Evolutionary conservation across 352 stramenopile genomes (phyloP).

Genomic region (Pilasporangium apinafurcum): DNA sequence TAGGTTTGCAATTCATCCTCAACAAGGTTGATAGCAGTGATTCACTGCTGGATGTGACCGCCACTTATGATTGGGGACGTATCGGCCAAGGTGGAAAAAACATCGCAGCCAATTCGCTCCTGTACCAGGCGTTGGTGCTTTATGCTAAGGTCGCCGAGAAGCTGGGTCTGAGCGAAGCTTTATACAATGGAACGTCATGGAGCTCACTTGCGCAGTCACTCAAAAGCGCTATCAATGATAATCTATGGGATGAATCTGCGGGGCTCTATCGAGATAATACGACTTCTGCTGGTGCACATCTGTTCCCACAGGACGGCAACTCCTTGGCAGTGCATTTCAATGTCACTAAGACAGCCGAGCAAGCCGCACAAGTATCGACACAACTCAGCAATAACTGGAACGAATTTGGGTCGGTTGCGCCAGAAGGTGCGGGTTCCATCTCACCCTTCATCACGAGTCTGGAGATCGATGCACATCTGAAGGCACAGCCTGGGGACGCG

Average conservation of each 20-base stretch:
- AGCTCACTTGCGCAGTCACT: conserved; percentile 10
- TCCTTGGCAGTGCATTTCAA: conserved; percentile 23
- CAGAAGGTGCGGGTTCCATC: conserved; percentile 18
- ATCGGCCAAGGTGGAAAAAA: conserved; percentile 27
- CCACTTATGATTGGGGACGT: conserved; percentile 16
- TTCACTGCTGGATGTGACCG: conserved; percentile 18
- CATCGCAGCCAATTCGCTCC: conserved; percentile 18
- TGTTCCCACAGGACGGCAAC: conserved; percentile 25
- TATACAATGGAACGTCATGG: conserved; percentile 16
- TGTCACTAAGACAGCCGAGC: conserved; percentile 11
- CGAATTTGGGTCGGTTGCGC: conserved; percentile 19
- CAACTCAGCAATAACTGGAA: conserved; percentile 17
- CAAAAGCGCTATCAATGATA: conserved; percentile 18
- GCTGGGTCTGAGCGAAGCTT: conserved; percentile 4
- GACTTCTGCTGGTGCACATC: conserved; percentile 8
- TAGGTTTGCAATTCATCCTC: conserved; percentile 24
- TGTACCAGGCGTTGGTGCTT: conserved; percentile 15
- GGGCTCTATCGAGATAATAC: conserved; percentile 24
- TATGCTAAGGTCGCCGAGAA: conserved; percentile 9
- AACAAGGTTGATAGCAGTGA: conserved; percentile 16
- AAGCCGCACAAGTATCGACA: conserved; percentile 11
- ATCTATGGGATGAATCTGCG: conserved; percentile 18
- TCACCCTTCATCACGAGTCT: conserved; percentile 24
- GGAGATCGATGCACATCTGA: conserved; percentile 23
- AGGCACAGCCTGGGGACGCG: conserved; percentile 12